phyloP scores from a whole-genome alignment of 75 land plant genomes.

The Isoetes taiwanensis region DNA sequence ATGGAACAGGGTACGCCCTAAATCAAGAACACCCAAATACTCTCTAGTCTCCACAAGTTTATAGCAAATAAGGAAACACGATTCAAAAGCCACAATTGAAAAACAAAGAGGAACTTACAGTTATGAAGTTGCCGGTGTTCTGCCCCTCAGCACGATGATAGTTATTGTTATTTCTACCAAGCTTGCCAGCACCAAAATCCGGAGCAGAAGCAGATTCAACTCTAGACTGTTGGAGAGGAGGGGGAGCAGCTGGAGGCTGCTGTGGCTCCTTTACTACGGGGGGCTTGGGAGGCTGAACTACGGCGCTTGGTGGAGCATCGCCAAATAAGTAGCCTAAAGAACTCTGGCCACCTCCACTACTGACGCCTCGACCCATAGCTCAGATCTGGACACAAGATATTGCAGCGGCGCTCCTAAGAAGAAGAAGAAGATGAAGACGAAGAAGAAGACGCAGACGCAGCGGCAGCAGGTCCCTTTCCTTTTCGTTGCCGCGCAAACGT shows the following conservation, averaged over 20 bases:
- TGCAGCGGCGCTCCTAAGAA: no score
- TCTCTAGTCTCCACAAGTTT: no score
- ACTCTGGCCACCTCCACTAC: constrained; percentile 46
- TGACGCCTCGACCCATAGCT: constrained; percentile 54
- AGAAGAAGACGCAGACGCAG: no score
- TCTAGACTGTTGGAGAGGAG: neutral
- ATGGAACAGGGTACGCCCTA: no score
- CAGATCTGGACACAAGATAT: no score
- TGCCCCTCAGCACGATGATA: constrained; percentile 84
- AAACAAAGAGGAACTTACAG: constrained; percentile 50
- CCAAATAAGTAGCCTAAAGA: constrained; percentile 50
- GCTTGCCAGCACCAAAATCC: constrained; percentile 48
- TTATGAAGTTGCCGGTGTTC: constrained; percentile 78
- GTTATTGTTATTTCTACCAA: constrained; percentile 46
- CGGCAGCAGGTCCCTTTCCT: no score
- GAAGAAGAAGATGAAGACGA: no score
- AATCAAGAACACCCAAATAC: no score
- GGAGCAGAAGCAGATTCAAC: constrained; percentile 12
- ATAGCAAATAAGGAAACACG: no score
- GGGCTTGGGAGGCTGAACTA: constrained; percentile 10
- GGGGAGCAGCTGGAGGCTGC: constrained; percentile 2
- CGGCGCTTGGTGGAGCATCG: constrained; percentile 17
- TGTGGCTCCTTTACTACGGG: constrained; percentile 13
- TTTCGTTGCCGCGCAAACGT: no score
- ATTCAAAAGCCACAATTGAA: no score